Percentiles rank a stretch among this genome's conserved stretches.
These are phyloP conservation scores for Sporothrix luriei DNA, from an alignment of 2,329 filamentous ascomycete species.

Conservation along the genomic window DNA sequence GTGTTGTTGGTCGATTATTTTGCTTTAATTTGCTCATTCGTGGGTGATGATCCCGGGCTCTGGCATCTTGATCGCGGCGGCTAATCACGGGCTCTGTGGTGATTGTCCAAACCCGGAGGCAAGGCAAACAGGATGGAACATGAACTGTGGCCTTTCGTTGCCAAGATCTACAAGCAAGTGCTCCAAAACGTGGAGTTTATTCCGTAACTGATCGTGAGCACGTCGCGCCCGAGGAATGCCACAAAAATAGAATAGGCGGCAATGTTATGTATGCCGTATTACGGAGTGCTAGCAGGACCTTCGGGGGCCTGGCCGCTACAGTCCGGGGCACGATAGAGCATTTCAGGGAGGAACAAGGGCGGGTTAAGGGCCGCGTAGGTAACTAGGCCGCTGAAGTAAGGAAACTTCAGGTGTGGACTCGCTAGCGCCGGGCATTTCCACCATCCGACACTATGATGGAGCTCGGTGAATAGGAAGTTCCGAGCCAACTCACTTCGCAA, in stretches of 20 bases:
- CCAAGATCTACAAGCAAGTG: neutral
- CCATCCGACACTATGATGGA: neutral
- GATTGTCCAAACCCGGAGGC: too few species aligned
- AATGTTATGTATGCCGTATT: neutral
- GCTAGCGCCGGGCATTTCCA: neutral
- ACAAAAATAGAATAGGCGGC: slow-evolving; percentile 20
- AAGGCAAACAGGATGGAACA: too few species aligned
- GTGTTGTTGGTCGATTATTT: too few species aligned
- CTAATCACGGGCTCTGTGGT: too few species aligned
- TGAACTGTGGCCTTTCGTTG: too few species aligned
- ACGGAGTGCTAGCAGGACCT: neutral
- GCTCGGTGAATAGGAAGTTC: neutral
- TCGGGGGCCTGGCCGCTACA: neutral
- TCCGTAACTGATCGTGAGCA: too few species aligned
- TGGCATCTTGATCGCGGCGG: too few species aligned
- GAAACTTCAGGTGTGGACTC: neutral
- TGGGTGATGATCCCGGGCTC: too few species aligned
- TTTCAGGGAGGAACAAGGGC: too few species aligned
- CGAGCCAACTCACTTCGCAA: neutral
- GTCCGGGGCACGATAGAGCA: neutral
- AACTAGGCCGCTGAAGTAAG: neutral
- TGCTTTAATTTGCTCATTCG: too few species aligned
- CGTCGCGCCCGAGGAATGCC: too few species aligned
- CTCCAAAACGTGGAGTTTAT: neutral
- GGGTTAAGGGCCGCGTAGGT: too few species aligned